Percentiles rank a stretch among this genome's conserved stretches.
Conservation (phyloP, 352 stramenopile genomes). For the Phytopythium cucurbitacearum region DNA sequence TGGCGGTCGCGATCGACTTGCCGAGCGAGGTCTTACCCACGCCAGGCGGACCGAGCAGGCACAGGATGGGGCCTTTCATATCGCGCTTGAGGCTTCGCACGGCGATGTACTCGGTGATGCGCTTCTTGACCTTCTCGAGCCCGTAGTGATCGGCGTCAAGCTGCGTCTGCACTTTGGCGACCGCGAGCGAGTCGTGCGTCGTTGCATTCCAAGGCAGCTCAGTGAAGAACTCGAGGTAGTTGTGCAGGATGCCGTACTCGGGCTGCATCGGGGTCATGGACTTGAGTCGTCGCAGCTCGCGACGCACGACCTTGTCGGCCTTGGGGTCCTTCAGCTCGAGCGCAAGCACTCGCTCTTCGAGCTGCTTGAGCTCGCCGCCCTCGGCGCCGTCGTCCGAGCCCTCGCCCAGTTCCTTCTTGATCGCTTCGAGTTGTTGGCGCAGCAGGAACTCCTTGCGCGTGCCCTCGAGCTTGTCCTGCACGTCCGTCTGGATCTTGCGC, state of each 20-base stretch:
- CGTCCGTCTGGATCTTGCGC: constrained; percentile 65
- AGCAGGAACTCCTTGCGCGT: constrained; percentile 92
- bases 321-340: constrained; percentile 42
- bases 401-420: constrained; percentile 98
- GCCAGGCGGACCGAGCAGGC: constrained; percentile 79
- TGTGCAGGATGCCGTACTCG: constrained; percentile 76
- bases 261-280: constrained; percentile 71
- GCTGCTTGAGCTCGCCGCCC: constrained; percentile 40
- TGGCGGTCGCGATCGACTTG: constrained; percentile 73
- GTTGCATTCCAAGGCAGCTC: constrained; percentile 62
- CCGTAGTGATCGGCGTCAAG: constrained; percentile 80
- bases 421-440: constrained; percentile 97
- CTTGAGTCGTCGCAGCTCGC: constrained; percentile 67
- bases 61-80: constrained; percentile 87
- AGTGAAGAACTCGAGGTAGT: constrained; percentile 79
- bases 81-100: constrained; percentile 75
- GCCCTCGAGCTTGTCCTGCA: constrained; percentile 67
- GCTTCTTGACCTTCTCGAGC: constrained; percentile 80
- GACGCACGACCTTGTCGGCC: constrained; percentile 51
- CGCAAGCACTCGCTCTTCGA: constrained; percentile 54
- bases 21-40: constrained; percentile 84
- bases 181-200: constrained; percentile 50
- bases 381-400: constrained; percentile 33
- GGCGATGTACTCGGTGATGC: constrained; percentile 85
- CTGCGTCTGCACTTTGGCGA: constrained; percentile 53